Evolutionary conservation across 352 stramenopile genomes (phyloP).

Genomic region (Elongisporangium anandrum): DNA sequence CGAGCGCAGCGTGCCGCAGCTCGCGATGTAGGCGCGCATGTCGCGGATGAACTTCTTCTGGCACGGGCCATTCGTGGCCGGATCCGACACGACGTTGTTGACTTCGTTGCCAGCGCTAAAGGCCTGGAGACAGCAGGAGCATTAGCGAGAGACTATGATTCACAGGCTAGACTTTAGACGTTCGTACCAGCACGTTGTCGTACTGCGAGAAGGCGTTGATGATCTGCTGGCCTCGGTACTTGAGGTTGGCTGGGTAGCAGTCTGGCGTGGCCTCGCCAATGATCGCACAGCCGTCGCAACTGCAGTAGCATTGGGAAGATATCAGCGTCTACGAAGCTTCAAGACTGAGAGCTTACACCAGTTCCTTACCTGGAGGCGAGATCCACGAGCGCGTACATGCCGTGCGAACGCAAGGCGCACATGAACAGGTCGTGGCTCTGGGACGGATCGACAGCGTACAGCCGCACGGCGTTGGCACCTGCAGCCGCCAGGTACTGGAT

Average conservation of each 20-base stretch:
- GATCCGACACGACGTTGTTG: constrained; percentile 50
- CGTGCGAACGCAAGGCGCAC: constrained; percentile 62
- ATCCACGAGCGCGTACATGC: constrained; percentile 79
- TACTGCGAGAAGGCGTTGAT: constrained; percentile 85
- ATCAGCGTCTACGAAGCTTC: background rate
- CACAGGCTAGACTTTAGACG: background rate
- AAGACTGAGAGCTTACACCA: background rate
- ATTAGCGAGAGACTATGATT: background rate
- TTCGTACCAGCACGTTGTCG: constrained; percentile 59
- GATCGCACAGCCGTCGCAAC: constrained; percentile 52
- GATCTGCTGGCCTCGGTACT: constrained; percentile 68
- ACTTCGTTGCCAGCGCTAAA: constrained; percentile 84
- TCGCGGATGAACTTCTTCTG: constrained; percentile 89
- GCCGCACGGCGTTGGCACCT: constrained; percentile 69
- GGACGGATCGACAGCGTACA: constrained; percentile 83
- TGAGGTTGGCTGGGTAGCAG: constrained; percentile 60
- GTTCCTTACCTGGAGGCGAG: constrained; percentile 25
- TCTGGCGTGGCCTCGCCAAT: constrained; percentile 38
- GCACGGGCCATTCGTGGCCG: constrained; percentile 63
- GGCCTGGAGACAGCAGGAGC: background rate
- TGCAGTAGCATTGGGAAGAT: background rate
- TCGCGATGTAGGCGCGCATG: constrained; percentile 64
- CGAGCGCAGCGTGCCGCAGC: constrained; percentile 52
- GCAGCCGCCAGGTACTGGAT: constrained; percentile 54
- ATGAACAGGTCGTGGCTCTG: constrained; percentile 86